Percentiles rank a stretch among this genome's conserved stretches.
phyloP scores from a whole-genome alignment of 2,329 filamentous ascomycete species.

The Trichophyton benhamiae region DNA sequence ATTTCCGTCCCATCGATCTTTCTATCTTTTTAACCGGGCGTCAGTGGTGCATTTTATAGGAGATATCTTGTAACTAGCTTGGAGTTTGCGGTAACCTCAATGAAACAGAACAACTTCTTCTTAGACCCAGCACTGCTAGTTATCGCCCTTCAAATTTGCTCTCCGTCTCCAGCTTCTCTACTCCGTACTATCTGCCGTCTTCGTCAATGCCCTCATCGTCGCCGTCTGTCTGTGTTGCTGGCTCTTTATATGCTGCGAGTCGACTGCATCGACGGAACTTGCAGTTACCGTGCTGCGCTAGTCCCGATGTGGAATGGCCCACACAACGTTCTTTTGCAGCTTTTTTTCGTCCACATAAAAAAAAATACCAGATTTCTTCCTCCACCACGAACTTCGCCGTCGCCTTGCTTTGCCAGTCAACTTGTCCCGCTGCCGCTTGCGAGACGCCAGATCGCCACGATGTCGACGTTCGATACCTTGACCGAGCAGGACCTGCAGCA shows the following conservation, averaged over 20 bases:
- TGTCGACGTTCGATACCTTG: constrained; percentile 61
- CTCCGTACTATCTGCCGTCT: too few relatives aligned
- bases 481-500: constrained; percentile 85
- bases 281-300: not conserved
- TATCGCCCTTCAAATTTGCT: not conserved
- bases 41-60: not conserved
- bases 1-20: not conserved
- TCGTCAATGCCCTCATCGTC: too few relatives aligned
- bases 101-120: not conserved
- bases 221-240: too few relatives aligned
- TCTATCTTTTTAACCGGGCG: not conserved
- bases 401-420: not conserved
- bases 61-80: not conserved
- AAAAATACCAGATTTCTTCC: constrained; percentile 2
- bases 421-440: not conserved
- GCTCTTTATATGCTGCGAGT: too few relatives aligned
- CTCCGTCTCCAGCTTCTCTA: not conserved
- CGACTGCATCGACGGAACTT: too few relatives aligned
- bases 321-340: not conserved
- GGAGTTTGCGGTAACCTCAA: not conserved
- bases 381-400: not conserved
- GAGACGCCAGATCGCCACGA: not conserved
- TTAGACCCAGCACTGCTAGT: too few relatives aligned
- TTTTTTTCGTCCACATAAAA: constrained; percentile 5
- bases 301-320: constrained; percentile 2